Evolutionary conservation across 495 filamentous ascomycete species (phyloP).

Genomic region (Aeminium ludgeri): DNA sequence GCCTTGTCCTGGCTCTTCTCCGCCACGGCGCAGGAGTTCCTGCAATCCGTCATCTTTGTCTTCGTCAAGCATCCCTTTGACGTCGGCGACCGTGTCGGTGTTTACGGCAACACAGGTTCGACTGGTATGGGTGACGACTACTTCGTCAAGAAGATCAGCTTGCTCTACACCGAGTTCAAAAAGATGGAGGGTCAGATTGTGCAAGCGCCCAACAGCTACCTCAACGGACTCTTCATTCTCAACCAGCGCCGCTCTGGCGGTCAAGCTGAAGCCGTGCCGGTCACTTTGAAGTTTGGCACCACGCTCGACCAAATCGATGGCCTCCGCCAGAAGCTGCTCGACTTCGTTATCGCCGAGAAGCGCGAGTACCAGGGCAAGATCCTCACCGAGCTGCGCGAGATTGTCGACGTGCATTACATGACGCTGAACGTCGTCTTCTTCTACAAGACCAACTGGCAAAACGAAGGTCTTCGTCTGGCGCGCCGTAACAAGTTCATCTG

Average conservation of each 20-base stretch:
- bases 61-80: conserved; percentile 98
- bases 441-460: conserved; percentile 91
- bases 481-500: conserved; percentile 92
- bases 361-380: conserved; percentile 84
- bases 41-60: conserved; percentile 83
- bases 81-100: conserved; percentile 80
- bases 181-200: conserved; percentile 95
- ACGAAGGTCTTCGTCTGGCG: conserved; percentile 76
- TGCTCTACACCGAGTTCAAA: conserved; percentile 97
- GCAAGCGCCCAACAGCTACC: conserved; percentile 84
- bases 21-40: conserved; percentile 82
- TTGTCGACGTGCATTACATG: conserved; percentile 49
- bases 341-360: conserved; percentile 73
- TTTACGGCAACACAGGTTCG: conserved; percentile 79
- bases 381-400: conserved; percentile 63
- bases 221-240: conserved; percentile 86
- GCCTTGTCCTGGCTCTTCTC: conserved; percentile 86
- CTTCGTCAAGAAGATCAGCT: conserved; percentile 83
- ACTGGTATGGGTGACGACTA: conserved; percentile 72
- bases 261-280: conserved; percentile 70
- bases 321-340: conserved; percentile 65
- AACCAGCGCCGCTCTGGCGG: conserved; percentile 84
- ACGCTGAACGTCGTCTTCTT: conserved; percentile 94
- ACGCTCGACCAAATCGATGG: conserved; percentile 71
- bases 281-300: conserved; percentile 80